A percentile compares a stretch with the other conserved stretches of the same genome.
Conservation (phyloP, 805 yeast genomes). For the Nakazawaea laoshanensis region DNA sequence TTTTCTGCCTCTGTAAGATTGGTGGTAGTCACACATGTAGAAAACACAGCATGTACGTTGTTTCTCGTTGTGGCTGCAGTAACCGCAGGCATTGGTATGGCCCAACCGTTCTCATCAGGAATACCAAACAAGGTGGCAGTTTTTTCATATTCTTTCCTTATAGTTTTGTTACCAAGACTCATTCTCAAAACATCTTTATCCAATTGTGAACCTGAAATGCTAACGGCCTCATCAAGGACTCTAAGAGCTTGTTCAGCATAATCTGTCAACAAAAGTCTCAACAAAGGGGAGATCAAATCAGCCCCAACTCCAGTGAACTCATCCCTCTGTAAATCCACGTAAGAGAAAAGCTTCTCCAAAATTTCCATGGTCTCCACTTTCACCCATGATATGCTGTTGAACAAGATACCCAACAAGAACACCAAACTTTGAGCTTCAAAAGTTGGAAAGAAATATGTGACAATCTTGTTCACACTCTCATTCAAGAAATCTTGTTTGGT, state of each 20-base stretch:
- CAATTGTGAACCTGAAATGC: constrained; percentile 82
- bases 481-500: constrained; percentile 84
- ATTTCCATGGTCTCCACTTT: constrained; percentile 72
- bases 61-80: constrained; percentile 84
- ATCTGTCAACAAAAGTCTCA: constrained; percentile 73
- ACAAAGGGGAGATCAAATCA: constrained; percentile 83
- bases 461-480: constrained; percentile 70
- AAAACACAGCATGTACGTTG: constrained; percentile 91
- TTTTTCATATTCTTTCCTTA: constrained; percentile 74
- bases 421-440: constrained; percentile 70
- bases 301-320: constrained; percentile 91
- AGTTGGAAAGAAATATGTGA: constrained; percentile 59
- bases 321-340: constrained; percentile 65
- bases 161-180: constrained; percentile 76
- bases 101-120: constrained; percentile 96
- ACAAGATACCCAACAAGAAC: constrained; percentile 67
- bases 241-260: constrained; percentile 84
- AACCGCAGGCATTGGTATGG: constrained; percentile 90
- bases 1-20: constrained; percentile 28
- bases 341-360: constrained; percentile 65
- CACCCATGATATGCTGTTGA: constrained; percentile 74
- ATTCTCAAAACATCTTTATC: constrained; percentile 89
- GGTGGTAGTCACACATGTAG: constrained; percentile 55
- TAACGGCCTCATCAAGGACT: constrained; percentile 77
- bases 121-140: constrained; percentile 90